Evolutionary conservation across 1,284 basidiomycete genomes (phyloP), one percentile per base, ranked within the genome.

Genomic region (Sporisorium graminicola): DNA sequence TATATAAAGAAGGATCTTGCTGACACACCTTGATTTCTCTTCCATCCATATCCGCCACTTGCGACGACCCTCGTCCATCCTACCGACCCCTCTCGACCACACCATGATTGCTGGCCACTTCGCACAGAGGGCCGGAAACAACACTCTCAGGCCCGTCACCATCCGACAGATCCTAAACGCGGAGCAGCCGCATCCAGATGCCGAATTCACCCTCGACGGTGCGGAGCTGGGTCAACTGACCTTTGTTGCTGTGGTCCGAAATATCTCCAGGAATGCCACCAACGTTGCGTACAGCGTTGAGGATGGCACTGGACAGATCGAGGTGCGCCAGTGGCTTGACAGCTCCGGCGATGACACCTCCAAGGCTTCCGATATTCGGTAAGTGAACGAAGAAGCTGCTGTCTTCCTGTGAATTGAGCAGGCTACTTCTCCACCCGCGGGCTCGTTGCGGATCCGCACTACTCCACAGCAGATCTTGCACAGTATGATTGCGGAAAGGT

Each of bases 321-420:
- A 98, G 82, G 93, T 92, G 26, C 90, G 94, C 40, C 91, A 92
- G 78, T 99, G 96, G 96, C 88, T 92, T 9, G 94, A 95, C 81
- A 89, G 90, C 47, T 88, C 87, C 87, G 40, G 87, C 83, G 62
- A 87, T 88, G 69, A 90, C 90, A 65, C 87, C 12, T 62, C 60
- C 14, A 74, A 78, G 68, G 60, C 74, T 2, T 72, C 75, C n/a
- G 82, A 79, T 26, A 77, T 84, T 18, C 62, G 58, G 80, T 78
- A 71, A 76, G 76, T 74, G 10, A n/a, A 1, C n/a, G 22, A 24
- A 22, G 14, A 46, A n/a, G 16, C 14, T 40, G 16, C 5, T 40
- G 13, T 6, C 5, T 18, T n/a, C 18, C 18, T 13, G 31, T 47
- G 13, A 8, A 22, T 24, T 10, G 43, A 46, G 44, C 16, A 4